Evolutionary conservation across 75 land plant genomes (phyloP), one percentile per base, ranked within the genome.

Genomic region (Larix kaempferi): DNA sequence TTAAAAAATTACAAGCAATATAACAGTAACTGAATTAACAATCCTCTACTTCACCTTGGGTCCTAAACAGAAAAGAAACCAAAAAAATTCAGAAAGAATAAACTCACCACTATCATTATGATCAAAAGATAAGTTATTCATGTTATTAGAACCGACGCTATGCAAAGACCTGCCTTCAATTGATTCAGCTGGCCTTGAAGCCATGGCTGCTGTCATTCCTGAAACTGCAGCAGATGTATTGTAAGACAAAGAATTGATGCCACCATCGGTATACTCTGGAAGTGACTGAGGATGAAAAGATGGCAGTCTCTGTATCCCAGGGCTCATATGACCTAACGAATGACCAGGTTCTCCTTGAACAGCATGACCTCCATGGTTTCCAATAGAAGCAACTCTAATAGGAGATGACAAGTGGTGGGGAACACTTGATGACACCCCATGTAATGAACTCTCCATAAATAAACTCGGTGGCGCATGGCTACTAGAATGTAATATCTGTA

Each of bases 201-300:
- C 74, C 41, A 87, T 56, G 29, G 58, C 76, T 16, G 74, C 29
- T 52, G 73, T 65, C 80, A 88, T 78, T 26, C 73, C 55, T 39
- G 85, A 60, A 25, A 80, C 74, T n/a, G 79, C n/a, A 49, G 29
- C 49, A 23, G 84, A 56, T 66, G 88, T 61, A 55, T 75, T 79
- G 75, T 52, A 85, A 11, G 79, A 77, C 59, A 78, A 27, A 58
- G 79, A 80, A 82, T 76, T 84, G 39, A 76, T 62, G 33, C 88
- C 58, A 39, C 85, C 84, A 84, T 88, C 84, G 82, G 80, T 80
- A 74, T 81, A 87, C 21, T 95, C 99, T 29, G 99, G 94, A 17
- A 94, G 86, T 33, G 97, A 95, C 80, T 95, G 96, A 5, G 94
- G 92, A 82, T 94, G 94, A 73, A 81, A 85, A 73, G 65, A 69